Evolutionary conservation across 805 yeast genomes (phyloP), one percentile per base, ranked within the genome.

Genomic region (Candida schatavii): DNA sequence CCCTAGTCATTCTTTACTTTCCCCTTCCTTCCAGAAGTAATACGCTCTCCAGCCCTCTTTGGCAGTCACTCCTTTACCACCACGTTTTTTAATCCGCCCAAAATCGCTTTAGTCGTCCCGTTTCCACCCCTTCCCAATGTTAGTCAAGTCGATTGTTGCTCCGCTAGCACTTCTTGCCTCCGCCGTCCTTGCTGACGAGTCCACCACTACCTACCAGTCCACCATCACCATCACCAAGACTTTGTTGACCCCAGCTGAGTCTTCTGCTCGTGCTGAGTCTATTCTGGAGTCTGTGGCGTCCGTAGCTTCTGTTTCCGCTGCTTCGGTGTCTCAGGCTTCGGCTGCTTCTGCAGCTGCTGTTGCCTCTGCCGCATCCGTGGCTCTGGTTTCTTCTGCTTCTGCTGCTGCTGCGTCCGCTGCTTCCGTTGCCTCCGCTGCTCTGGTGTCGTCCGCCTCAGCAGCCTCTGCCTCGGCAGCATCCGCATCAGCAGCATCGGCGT

Each of bases 211-310:
- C 42, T 56, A 68, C 22, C 47, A 57, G 22, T 53, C 69, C 41
- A 75, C 79, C 22, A 50, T 75, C 44, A 74, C 79, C 19, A 58
- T 72, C 44, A 74, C 80, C 36, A 58, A 60, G 40, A 75, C 80
- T 22, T 39, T 72, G 35, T 64, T 71, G 52, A 61, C 77, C 23
- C 78, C 79, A 26, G 62, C 67, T 42, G 75, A 75, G 55, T 64
- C 72, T 39, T 39, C 68, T 32, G 62, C 65, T 31, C 35, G 49
- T 17, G 35, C 48, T 4, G 48, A 49, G 7, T 53, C 50, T 25
- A 47, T 44, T 30, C 57, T 46, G 21, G 43, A 48, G 21, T 43
- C 50, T 7, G 49, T 55, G 13, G 45, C 55, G 6, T 54, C 51
- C 19, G 55, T 53, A 11, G 49, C 51, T 5, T 47, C 57, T 34